Evolutionary conservation across 495 filamentous ascomycete genomes (phyloP), one percentile per base, ranked within the genome.

Genomic region (Bacidia rubella): DNA sequence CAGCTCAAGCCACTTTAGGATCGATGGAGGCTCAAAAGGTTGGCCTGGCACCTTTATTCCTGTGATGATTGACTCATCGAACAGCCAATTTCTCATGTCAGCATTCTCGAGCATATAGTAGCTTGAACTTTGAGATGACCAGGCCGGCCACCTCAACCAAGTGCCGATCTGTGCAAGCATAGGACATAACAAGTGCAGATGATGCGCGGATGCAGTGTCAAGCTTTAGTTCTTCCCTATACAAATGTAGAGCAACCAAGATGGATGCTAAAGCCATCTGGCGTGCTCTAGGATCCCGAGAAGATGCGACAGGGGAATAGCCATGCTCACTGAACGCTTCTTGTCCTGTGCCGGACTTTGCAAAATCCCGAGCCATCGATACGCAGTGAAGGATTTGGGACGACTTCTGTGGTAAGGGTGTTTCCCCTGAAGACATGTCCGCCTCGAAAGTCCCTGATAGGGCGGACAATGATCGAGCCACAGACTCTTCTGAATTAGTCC

Each of bases 141-240:
- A 97, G 22, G 71, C 72, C 12, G 68, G 56, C 87, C 90, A 95
- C 5, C 82, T 78, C n/a, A 97, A 65, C 88, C 89, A 97, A 51
- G 73, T 70, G 3, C 83, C 79, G 52, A 98, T 68, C 59, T 95
- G 90, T 23, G 83, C 82, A 15, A 98, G 68, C 1, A 95, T 59
- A 3, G 81, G 77, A 29, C 77, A 76, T 42, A 95, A 66, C 52
- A 78, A 74, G 43, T 71, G 71, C 9, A 74, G 71, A 47, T 73
- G 68, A 53, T 83, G 75, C 0, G 72, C 69, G 21, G 77, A 70
- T 19, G 80, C 73, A 24, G 79, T 78, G 45, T 86, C 81, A 3
- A 98, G 78, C 62, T 93, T 96, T 56, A 85, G 77, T 59, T 98
- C 92, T 63, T 98, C 90, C 1, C 83, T 73, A 2, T 94, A 64